Base-by-base conservation (phyloP, 306 rosid genomes). In the Corylus heterophylla region DNA sequence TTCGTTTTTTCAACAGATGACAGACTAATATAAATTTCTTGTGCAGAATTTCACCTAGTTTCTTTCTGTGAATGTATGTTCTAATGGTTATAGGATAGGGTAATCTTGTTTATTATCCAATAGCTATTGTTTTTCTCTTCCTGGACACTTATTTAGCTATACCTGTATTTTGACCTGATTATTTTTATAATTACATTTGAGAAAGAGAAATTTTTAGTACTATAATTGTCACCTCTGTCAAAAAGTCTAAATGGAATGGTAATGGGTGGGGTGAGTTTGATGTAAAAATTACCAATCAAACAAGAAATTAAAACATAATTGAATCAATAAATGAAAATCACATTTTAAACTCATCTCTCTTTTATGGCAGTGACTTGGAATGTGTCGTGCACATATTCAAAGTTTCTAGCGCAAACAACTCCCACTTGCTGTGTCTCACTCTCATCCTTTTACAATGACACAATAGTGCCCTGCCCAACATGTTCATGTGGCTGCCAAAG, bases 351-450 rank as follows among this genome's bases (percentile, higher is more conserved):
- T 20, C 64, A 35, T 56, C 54, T 69, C 68, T 80, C 63, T 16
- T 85, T 67, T 48, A 8, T 85, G 76, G 85, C 91, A 94, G 98
- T 92, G 97, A 94, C 98, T 75, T 94, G 98, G 98, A 92, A 89
- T 31, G 85, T 90, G 77, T 92, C 97, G 1, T 94, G 98, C 85
- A 86, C 94, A 58, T 94, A 90, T 81, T 94, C 98, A 18, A 97
- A 92, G 54, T 89, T 92, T 76, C 87, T 94, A 56, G 97, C 98
- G 77, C 88, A 88, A 37, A 85, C 80, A 78, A 66, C 93, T 73
- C 98, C 97, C 0, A 87, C 91, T 69, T 94, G 98, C 76, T 94
- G 97, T n/a, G 97, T 92, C 47, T 88, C 97, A 6, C 88, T 94
- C 48, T 94, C 97, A 39, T 85, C 98, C 50, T 94, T 94, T 85